Base-by-base conservation (phyloP, 768 basidiomycete species). In the Auricularia sp. region DNA sequence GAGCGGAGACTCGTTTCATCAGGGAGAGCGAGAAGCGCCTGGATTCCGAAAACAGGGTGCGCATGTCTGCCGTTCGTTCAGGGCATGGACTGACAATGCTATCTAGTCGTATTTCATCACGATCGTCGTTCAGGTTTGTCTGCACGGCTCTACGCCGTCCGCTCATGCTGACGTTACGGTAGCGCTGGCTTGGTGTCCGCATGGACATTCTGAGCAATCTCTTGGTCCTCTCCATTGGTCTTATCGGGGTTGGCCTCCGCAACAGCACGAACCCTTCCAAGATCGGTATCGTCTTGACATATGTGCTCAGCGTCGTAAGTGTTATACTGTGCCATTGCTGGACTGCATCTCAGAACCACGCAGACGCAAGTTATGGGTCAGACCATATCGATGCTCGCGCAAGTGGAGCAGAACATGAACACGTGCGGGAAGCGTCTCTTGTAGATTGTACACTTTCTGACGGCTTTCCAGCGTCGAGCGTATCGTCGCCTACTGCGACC, bases 391-490 rank as follows among this genome's bases (percentile, higher is more conserved):
- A 59, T 59, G 13, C 18, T 39, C 63, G 84, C 86, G 3, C 77
- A 79, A 66, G 85, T 82, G 66, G 86, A 87, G 70, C 84, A 87
- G 71, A 85, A 85, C 70, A 88, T 89, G 83, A 88, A 89, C 69
- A 82, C 85, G 56, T 59, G 18, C 56, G 56, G 1, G 13, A 34
- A 51, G 14, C 3, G 44, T 45, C 11, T 45, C 10, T 11, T 45
- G 11, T 45, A 11, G 1, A 21, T 51, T 16, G 11, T 16, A 51
- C 33, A 51, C 56, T 24, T 14, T 29, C 56, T 59, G 7, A 33
- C 24, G 11, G 11, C 6, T 18, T 4, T 59, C 4, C 56, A 59
- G 56, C 0, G 86, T 86, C 5, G 88, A 90, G 69, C 81, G 89
- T 33, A 78, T 90, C 3, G 74, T 86, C 24, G 81, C 87, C 62